Percentiles rank a stretch among this genome's conserved stretches.
These are phyloP conservation scores for Calonectria naviculata DNA, from an alignment of 2,329 filamentous ascomycete species.

Conservation along the genomic window DNA sequence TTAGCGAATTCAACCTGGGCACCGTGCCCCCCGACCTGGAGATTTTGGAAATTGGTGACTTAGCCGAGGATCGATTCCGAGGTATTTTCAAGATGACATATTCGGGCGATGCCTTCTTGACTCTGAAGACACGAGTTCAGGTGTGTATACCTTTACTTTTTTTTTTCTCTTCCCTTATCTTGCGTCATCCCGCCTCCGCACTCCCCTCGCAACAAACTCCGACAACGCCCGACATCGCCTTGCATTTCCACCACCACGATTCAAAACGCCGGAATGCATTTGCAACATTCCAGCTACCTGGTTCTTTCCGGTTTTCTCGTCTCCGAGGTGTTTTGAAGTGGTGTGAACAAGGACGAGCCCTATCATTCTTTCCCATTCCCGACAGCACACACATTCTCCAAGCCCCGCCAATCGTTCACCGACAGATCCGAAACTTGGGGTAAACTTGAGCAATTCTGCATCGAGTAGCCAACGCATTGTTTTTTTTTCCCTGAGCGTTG, in stretches of 20 bases:
- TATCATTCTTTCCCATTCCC: not conserved
- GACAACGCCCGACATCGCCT: constrained; percentile 14
- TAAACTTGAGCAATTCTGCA: not conserved
- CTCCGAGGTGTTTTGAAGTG: not conserved
- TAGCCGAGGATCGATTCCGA: constrained; percentile 95
- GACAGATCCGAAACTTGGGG: not conserved
- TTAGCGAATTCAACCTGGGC: constrained; percentile 96
- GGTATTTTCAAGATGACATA: constrained; percentile 99
- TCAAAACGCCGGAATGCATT: not conserved
- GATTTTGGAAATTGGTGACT: constrained; percentile 96
- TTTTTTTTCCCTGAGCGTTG: constrained; percentile 23
- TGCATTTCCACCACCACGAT: constrained; percentile 4
- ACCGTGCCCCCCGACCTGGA: constrained; percentile 94
- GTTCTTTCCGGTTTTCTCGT: not conserved
- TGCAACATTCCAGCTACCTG: not conserved
- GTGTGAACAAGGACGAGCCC: constrained; percentile 1
- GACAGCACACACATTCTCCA: constrained; percentile 8
- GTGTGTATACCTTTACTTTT: constrained; percentile 58
- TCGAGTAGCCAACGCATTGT: not conserved
- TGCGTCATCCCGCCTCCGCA: constrained; percentile 15
- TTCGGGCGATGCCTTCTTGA: constrained; percentile 93
- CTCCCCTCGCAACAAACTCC: not conserved
- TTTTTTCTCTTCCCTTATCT: constrained; percentile 21
- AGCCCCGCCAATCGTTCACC: constrained; percentile 6
- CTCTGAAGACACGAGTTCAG: constrained; percentile 94